phyloP scores from a whole-genome alignment of 2,329 filamentous ascomycete species.

The Trichoderma endophyticum region DNA sequence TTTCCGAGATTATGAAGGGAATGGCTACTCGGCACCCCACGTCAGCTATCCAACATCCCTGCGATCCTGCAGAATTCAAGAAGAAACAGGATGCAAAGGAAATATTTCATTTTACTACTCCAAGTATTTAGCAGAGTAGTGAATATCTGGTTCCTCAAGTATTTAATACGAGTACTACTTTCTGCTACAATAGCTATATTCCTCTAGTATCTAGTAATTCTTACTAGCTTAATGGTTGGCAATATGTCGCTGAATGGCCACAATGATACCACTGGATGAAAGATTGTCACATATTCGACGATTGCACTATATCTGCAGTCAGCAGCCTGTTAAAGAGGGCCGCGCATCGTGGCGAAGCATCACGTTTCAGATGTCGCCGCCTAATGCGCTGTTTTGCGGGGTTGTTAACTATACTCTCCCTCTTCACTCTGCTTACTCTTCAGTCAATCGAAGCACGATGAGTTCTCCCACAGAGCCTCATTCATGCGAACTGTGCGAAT shows the following conservation, averaged over 20 bases:
- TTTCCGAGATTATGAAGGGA: background rate
- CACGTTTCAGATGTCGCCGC: background rate
- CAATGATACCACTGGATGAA: background rate
- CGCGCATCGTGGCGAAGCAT: background rate
- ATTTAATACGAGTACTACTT: background rate
- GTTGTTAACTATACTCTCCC: background rate
- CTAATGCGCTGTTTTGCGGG: background rate
- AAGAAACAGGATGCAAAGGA: background rate
- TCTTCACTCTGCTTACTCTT: background rate
- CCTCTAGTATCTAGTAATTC: background rate
- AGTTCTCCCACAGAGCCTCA: background rate
- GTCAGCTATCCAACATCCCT: background rate
- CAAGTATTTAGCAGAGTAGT: background rate
- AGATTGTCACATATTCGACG: background rate
- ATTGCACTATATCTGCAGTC: background rate
- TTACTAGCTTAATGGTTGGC: background rate
- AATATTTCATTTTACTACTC: background rate
- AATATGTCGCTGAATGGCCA: background rate
- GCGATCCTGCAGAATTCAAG: background rate
- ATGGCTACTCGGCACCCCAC: background rate
- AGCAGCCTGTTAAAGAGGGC: background rate
- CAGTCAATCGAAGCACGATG: background rate
- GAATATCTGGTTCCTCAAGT: background rate
- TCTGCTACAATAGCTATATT: background rate
- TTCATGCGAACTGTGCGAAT: background rate